phyloP scores from a whole-genome alignment of 352 stramenopile genomes.

The Thalassiosira mediterranea region DNA sequence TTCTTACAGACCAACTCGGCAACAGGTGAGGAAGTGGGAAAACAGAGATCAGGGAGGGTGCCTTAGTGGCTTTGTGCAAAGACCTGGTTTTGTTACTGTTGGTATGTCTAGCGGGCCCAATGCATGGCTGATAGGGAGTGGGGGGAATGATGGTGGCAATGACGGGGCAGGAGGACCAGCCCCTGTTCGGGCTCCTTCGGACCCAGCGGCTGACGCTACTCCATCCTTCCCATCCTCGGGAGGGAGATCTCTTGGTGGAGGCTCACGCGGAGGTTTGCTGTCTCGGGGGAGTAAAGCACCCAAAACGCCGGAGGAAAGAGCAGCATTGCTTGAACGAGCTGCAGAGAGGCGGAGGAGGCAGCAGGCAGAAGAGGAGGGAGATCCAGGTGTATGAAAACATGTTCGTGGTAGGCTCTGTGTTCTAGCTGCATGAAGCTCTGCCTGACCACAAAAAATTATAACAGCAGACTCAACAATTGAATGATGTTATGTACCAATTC shows the following conservation, averaged over 20 bases:
- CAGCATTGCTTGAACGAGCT: slow-evolving; percentile 48
- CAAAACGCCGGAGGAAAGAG: slow-evolving; percentile 56
- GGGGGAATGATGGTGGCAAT: slow-evolving; percentile 6
- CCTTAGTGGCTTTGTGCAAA: slow-evolving; percentile 59
- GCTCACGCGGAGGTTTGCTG: slow-evolving; percentile 39
- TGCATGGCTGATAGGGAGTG: slow-evolving; percentile 39
- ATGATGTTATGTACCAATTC: no score
- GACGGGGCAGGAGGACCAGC: slow-evolving; percentile 17
- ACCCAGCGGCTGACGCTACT: slow-evolving; percentile 32
- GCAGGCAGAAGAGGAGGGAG: slow-evolving; percentile 30
- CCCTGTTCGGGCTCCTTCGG: slow-evolving; percentile 18
- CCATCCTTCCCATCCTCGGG: slow-evolving; percentile 54
- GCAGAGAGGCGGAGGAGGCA: slow-evolving; percentile 55
- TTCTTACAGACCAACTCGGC: no score
- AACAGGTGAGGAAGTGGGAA: slow-evolving; percentile 60
- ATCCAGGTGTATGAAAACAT: slow-evolving; percentile 23
- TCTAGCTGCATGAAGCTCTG: no score
- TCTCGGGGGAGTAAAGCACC: slow-evolving; percentile 43
- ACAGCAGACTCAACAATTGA: no score
- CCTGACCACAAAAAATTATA: no score
- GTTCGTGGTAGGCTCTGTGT: no score
- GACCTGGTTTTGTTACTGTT: slow-evolving; percentile 37
- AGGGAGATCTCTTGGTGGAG: slow-evolving; percentile 56
- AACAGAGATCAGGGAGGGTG: slow-evolving; percentile 48
- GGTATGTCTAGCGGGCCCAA: slow-evolving; percentile 31